Evolutionary conservation across 495 filamentous ascomycete genomes (phyloP).

Genomic region (Cercophora newfieldiana): DNA sequence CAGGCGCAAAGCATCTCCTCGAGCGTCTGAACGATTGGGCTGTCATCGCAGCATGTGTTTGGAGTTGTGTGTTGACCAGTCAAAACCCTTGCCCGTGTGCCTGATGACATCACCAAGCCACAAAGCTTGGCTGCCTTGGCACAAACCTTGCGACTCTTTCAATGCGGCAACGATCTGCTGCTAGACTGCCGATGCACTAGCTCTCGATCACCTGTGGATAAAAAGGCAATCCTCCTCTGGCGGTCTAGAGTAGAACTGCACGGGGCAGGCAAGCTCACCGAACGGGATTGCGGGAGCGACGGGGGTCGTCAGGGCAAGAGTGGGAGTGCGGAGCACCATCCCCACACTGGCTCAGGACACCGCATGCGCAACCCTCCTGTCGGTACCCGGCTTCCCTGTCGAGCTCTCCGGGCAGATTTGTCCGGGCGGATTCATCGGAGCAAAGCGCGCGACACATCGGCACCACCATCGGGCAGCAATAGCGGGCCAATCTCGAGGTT

Average conservation of each 20-base stretch:
- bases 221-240: neutral
- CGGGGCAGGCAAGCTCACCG: too few species aligned
- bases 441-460: neutral
- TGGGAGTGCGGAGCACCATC: neutral
- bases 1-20: neutral
- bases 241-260: too few species aligned
- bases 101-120: constrained; percentile 7
- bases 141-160: neutral
- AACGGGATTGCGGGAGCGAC: too few species aligned
- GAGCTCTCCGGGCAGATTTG: neutral
- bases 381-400: neutral
- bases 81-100: neutral
- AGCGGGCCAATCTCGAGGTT: neutral
- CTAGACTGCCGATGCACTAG: neutral
- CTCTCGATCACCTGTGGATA: neutral
- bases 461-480: neutral
- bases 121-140: constrained; percentile 16
- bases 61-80: neutral
- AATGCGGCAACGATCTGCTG: neutral
- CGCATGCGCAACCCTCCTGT: neutral
- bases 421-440: neutral
- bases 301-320: too few species aligned
- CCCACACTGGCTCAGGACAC: neutral
- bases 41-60: neutral
- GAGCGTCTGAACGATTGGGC: neutral